Percentiles rank a stretch among this genome's conserved stretches.
These are phyloP conservation scores for Amanita rimosa DNA, from an alignment of 768 basidiomycete genomes.

Conservation along the genomic window DNA sequence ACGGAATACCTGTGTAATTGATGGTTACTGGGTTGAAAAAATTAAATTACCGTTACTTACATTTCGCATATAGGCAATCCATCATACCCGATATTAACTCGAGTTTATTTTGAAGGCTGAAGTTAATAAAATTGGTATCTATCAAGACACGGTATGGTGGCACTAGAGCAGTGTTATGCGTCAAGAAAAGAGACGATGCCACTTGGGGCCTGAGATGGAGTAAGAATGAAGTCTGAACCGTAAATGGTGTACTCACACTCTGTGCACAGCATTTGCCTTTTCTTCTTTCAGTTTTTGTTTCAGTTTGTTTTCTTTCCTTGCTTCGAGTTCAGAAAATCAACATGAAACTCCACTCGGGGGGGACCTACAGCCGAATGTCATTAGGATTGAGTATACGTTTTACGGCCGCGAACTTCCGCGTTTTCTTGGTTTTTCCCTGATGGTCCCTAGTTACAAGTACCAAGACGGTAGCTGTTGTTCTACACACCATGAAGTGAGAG, in stretches of 20 bases:
- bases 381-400: slow-evolving; percentile 92
- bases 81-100: slow-evolving; percentile 98
- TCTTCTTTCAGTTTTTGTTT: slow-evolving; percentile 83
- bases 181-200: slow-evolving; percentile 88
- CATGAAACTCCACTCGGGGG: neutral
- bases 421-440: slow-evolving; percentile 87
- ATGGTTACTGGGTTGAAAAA: neutral
- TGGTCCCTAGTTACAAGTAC: neutral
- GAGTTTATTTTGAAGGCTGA: slow-evolving; percentile 94
- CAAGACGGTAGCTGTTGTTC: neutral
- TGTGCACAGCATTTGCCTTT: slow-evolving; percentile 65
- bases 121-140: slow-evolving; percentile 99
- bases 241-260: slow-evolving; percentile 50
- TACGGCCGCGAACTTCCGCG: slow-evolving; percentile 87
- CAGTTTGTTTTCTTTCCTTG: slow-evolving; percentile 85
- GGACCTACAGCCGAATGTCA: slow-evolving; percentile 77
- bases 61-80: slow-evolving; percentile 98
- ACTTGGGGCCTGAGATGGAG: slow-evolving; percentile 51
- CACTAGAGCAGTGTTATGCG: slow-evolving; percentile 90
- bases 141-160: slow-evolving; percentile 96
- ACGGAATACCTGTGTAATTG: slow-evolving; percentile 71
- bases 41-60: slow-evolving; percentile 28
- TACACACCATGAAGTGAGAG: neutral
- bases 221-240: slow-evolving; percentile 4
- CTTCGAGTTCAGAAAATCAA: slow-evolving; percentile 4